Conservation (phyloP, 1,139 yeast genomes). For the Geotrichum siamense region DNA sequence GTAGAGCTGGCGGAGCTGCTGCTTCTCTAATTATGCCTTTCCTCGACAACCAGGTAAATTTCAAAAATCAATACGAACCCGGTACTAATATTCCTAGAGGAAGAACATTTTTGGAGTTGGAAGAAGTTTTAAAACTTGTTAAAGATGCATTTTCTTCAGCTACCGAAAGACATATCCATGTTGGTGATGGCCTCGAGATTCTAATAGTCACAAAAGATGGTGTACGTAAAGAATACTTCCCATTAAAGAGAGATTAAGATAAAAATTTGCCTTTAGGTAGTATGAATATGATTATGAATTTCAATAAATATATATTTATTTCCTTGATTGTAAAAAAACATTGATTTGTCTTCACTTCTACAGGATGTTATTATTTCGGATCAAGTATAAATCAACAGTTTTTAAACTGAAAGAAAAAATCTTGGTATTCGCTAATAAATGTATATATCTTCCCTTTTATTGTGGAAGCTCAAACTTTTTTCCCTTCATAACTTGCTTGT, state of each 20-base stretch:
- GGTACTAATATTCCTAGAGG: conserved; percentile 56
- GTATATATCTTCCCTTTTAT: conserved; percentile 28
- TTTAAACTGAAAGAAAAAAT: no score
- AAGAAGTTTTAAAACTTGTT: conserved; percentile 79
- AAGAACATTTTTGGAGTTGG: conserved; percentile 59
- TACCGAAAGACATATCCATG: conserved; percentile 96
- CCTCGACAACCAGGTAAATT: conserved; percentile 92
- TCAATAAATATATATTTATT: conserved; percentile 16
- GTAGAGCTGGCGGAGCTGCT: conserved; percentile 98
- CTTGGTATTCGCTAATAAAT: no score
- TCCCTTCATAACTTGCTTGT: conserved; percentile 75
- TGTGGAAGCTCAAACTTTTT: conserved; percentile 75
- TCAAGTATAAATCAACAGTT: no score
- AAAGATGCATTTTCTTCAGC: conserved; percentile 94
- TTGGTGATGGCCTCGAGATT: conserved; percentile 92
- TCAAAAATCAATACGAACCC: conserved; percentile 85
- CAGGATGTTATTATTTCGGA: no score
- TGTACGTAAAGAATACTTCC: conserved; percentile 71
- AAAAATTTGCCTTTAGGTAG: not conserved
- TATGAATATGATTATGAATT: conserved; percentile 2
- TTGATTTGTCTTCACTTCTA: no score
- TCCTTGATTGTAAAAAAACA: conserved; percentile 2
- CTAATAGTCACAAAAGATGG: conserved; percentile 91
- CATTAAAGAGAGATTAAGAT: conserved; percentile 75
- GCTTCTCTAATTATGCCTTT: conserved; percentile 95